Percentiles rank a stretch among this genome's conserved stretches.
Conservation (phyloP, 345 rosid species). For the Arabis hirsuta region DNA sequence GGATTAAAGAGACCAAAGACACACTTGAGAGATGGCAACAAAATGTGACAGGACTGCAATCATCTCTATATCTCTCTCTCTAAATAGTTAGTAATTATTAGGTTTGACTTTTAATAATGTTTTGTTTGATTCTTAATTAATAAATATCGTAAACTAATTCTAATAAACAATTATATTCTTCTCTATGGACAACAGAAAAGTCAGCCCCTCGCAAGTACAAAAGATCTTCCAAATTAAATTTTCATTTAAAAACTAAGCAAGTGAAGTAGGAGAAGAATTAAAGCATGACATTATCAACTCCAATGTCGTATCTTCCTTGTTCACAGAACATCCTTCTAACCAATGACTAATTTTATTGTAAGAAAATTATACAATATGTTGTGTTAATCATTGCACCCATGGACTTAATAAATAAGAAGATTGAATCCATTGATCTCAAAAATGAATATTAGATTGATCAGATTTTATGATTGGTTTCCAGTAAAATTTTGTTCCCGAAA, state of each 20-base stretch:
- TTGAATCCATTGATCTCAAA: background rate
- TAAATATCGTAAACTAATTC: background rate
- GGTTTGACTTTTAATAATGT: slow-evolving; percentile 43
- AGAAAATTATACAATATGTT: background rate
- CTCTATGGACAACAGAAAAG: slow-evolving; percentile 26
- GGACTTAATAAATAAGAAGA: background rate
- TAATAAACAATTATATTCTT: slow-evolving; percentile 28
- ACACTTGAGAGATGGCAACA: slow-evolving; percentile 39
- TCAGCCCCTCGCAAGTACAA: slow-evolving; percentile 36
- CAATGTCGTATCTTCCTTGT: slow-evolving; percentile 46
- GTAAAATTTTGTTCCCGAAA: background rate
- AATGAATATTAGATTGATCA: slow-evolving; percentile 9
- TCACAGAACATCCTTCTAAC: slow-evolving; percentile 42
- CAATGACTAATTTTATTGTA: slow-evolving; percentile 29
- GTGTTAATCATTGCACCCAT: slow-evolving; percentile 32
- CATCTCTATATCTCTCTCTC: slow-evolving; percentile 24
- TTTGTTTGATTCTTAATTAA: slow-evolving; percentile 39
- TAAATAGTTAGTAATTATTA: slow-evolving; percentile 44
- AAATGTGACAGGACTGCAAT: slow-evolving; percentile 41
- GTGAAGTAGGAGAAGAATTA: slow-evolving; percentile 48
- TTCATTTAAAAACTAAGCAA: slow-evolving; percentile 24
- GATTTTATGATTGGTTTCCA: background rate
- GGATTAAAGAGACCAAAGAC: slow-evolving; percentile 37
- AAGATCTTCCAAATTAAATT: slow-evolving; percentile 30
- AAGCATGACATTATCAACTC: slow-evolving; percentile 47